These are phyloP conservation scores for Tuber melanosporum DNA, from an alignment of 495 filamentous ascomycete genomes.

Conservation along the genomic window DNA sequence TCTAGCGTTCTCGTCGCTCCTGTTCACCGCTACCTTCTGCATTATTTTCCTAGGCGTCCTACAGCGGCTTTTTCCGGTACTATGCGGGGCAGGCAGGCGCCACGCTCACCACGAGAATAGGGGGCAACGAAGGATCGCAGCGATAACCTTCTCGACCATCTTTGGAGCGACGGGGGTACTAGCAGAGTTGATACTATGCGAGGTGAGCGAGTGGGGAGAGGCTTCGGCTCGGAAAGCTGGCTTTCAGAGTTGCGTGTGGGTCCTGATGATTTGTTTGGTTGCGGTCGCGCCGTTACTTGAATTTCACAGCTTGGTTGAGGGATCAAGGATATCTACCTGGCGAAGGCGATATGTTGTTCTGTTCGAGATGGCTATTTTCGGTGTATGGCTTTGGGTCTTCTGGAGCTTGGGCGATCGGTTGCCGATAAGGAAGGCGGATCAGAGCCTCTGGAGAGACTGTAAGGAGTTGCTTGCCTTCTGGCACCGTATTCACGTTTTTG, in stretches of 20 bases:
- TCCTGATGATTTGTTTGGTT: conserved; percentile 60
- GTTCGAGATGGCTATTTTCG: conserved; percentile 54
- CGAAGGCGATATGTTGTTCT: conserved; percentile 49
- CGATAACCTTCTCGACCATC: conserved; percentile 61
- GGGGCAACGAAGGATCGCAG: conserved; percentile 51
- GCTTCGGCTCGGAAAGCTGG: conserved; percentile 55
- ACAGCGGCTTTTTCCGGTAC: conserved; percentile 58
- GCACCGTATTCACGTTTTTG: neutral
- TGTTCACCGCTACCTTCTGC: conserved; percentile 59
- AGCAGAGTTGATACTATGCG: conserved; percentile 67
- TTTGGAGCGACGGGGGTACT: conserved; percentile 67
- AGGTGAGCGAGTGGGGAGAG: conserved; percentile 66
- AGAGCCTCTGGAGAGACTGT: conserved; percentile 33
- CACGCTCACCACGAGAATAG: conserved; percentile 47
- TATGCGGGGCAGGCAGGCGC: conserved; percentile 54
- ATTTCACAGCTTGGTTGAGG: conserved; percentile 58
- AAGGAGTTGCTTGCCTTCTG: conserved; percentile 13
- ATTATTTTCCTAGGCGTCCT: conserved; percentile 52
- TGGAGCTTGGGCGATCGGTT: conserved; percentile 67
- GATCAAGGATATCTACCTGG: conserved; percentile 54
- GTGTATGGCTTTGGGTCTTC: conserved; percentile 59
- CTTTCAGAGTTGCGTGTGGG: conserved; percentile 58
- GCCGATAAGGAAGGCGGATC: conserved; percentile 48
- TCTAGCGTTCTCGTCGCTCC: conserved; percentile 47
- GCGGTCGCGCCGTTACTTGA: conserved; percentile 65